Evolutionary conservation across 2,329 filamentous ascomycete species (phyloP), one percentile per base, ranked within the genome.

Genomic region (Diaporthe sp.): DNA sequence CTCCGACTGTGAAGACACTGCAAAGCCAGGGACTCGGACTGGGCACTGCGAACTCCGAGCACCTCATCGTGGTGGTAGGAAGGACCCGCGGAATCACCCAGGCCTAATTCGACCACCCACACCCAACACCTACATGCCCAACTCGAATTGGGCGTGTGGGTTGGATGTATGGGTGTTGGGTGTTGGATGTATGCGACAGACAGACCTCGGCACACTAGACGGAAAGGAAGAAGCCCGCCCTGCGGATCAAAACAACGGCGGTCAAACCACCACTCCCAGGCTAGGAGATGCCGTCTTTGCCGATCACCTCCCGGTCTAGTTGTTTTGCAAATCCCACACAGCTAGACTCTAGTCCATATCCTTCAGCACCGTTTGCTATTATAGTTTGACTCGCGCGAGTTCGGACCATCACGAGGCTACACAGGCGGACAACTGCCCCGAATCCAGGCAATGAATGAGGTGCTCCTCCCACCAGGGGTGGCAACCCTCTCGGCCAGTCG

Each of bases 221-320:
- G 25, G 47, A 39, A 70, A 28, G 65, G 42, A 34, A 70, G 13
- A 42, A 55, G 31, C 4, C 65, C 47, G 65, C 22, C 65, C 13
- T 28, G 31, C 65, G 49, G n/a, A 51, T n/a, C 15, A 34, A 63
- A 44, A 65, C 44, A 55, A 34, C 58, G 34, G 49, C 58, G 55
- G 34, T 28, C 28, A 42, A 51, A 42, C 58, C 28, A 63, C 47
- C 49, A 72, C 17, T 44, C 57, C 37, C 57, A 51, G 44, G 20
- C 47, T 53, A 28, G 71, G 47, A 17, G 12, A 22, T 73, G 58
- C 71, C 71, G 47, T 73, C 8, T n/a, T 73, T 65, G 58, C 71
- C 58, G 71, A 44, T 34, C 71, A 10, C 37, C 47, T 39, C 31
- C 65, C 31, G 10, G 31, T 42, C 65, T 68, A 39, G 47, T 68